Evolutionary conservation across 2,329 filamentous ascomycete genomes (phyloP), one percentile per base, ranked within the genome.

Genomic region (Beauveria rudraprayagi): DNA sequence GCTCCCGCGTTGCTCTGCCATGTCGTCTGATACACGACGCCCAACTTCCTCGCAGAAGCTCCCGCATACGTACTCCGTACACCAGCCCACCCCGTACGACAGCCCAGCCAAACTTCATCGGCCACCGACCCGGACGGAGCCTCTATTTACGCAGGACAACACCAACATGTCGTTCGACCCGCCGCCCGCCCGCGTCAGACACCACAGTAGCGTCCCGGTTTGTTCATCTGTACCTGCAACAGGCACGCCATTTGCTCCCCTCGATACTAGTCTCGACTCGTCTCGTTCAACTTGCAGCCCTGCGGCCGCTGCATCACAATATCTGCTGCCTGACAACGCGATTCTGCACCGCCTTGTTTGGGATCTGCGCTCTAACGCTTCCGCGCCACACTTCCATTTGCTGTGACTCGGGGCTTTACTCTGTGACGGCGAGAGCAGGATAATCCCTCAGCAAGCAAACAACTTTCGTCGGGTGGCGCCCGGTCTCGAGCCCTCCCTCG

Each of bases 371-470:
- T 22, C 30, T 24, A 3, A 17, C 40, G 5, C 40, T 37, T 24
- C 40, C 44, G 26, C 26, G 24, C 41, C 53, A 56, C 48, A 14
- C 24, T 48, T 28, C 43, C 24, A 56, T 56, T 46, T 28, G 41
- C 43, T 56, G 19, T n/a, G 6, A 11, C 16, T 43, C 43, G 52
- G 52, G 53, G 11, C 34, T 37, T 37, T 37, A 37, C 34, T 37
- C 53, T 41, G 55, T 24, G 28, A 47, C 55, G 26, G 26, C 24
- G 34, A 34, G 22, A 48, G 19, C 55, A 57, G 16, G 28, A 57
- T 48, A 48, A 57, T 57, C 55, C 55, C 55, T 34, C 51, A 54
- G 5, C 55, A 57, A 40, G 43, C 43, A 57, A 57, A 57, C 55
- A 57, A 17, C 8, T 17, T 44, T 57, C n/a, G 43, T 57, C 41